Evolutionary conservation across 2,329 filamentous ascomycete species (phyloP).

Genomic region (Alternaria postmessia): DNA sequence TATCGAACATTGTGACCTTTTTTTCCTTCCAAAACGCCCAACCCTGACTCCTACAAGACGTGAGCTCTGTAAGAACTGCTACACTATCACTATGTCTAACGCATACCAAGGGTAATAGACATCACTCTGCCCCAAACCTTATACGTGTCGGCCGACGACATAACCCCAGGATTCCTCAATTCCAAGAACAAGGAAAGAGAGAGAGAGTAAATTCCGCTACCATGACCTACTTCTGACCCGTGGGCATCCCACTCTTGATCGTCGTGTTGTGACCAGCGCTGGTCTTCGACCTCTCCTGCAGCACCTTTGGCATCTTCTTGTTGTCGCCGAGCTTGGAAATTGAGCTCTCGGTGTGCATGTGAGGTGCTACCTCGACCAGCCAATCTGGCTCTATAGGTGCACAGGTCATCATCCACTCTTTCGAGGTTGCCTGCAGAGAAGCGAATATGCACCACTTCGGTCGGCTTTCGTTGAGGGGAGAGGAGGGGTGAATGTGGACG

Average conservation of each 20-base stretch:
- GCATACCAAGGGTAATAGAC: background rate
- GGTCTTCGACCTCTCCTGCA: background rate
- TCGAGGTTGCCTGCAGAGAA: constrained; percentile 63
- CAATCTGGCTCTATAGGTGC: constrained; percentile 86
- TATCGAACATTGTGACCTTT: background rate
- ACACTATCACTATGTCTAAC: background rate
- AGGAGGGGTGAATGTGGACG: background rate
- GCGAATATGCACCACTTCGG: background rate
- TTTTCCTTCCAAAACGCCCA: background rate
- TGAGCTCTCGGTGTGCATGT: constrained; percentile 72
- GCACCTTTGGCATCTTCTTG: constrained; percentile 43
- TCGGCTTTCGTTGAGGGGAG: background rate
- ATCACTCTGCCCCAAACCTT: too few relatives aligned
- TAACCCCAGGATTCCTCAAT: background rate
- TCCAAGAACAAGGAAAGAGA: background rate
- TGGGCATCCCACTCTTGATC: background rate
- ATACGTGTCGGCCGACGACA: background rate
- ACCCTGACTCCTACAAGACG: background rate
- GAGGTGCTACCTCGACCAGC: constrained; percentile 88
- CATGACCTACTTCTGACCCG: background rate
- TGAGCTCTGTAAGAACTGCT: background rate
- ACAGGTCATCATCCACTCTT: constrained; percentile 91
- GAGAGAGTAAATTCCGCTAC: background rate
- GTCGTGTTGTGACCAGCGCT: background rate
- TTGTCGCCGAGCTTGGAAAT: constrained; percentile 4